A percentile compares a stretch with the other conserved stretches of the same genome.
phyloP scores from a whole-genome alignment of 495 filamentous ascomycete species.

The Aspergillus funiculosus region DNA sequence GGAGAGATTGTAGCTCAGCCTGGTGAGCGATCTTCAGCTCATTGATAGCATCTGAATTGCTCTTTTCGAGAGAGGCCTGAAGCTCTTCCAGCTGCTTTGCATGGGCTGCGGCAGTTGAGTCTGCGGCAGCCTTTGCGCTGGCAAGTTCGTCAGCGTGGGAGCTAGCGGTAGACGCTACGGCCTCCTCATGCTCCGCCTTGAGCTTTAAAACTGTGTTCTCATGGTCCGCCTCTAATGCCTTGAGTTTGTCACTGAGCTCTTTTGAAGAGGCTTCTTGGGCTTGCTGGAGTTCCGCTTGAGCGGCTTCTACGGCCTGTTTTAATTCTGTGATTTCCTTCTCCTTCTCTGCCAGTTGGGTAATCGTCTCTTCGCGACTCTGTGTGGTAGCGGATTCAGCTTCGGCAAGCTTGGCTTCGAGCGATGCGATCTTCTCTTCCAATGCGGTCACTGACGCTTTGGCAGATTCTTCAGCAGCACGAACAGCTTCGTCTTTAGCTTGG shows the following conservation, averaged over 20 bases:
- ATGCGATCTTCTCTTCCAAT: conserved; percentile 35
- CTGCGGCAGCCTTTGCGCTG: conserved; percentile 29
- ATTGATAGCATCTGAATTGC: conserved; percentile 25
- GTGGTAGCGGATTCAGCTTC: conserved; percentile 32
- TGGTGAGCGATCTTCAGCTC: conserved; percentile 38
- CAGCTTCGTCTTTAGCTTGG: conserved; percentile 37
- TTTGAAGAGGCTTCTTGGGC: conserved; percentile 27
- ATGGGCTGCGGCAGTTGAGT: conserved; percentile 30
- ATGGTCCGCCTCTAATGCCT: conserved; percentile 39
- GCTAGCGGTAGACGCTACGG: conserved; percentile 26
- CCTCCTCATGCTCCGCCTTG: conserved; percentile 34
- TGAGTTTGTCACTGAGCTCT: conserved; percentile 31
- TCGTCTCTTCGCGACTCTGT: conserved; percentile 24
- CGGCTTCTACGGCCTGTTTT: conserved; percentile 29
- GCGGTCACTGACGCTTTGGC: conserved; percentile 26
- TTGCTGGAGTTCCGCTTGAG: conserved; percentile 35
- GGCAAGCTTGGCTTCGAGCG: conserved; percentile 36
- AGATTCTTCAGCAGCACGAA: conserved; percentile 38
- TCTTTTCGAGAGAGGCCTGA: conserved; percentile 37
- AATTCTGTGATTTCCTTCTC: conserved; percentile 36
- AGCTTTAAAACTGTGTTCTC: conserved; percentile 30
- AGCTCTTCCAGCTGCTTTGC: conserved; percentile 39
- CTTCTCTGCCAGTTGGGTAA: conserved; percentile 31
- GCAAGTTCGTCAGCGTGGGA: conserved; percentile 36
- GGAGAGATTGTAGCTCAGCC: conserved; percentile 29